phyloP scores from a whole-genome alignment of 306 rosid species.

The Rosa multiflora region DNA sequence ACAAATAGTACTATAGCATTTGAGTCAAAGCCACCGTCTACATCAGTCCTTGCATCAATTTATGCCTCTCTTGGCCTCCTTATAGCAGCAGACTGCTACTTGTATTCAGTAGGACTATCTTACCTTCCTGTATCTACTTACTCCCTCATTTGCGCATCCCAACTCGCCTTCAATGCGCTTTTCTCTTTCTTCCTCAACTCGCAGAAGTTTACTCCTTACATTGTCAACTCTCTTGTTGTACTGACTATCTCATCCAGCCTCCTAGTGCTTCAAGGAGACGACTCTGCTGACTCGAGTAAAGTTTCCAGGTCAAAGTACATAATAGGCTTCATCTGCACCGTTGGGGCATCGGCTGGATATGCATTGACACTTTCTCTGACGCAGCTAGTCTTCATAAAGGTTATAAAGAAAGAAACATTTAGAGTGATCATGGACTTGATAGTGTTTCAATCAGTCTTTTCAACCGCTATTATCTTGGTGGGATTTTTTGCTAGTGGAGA shows the following conservation, averaged over 20 bases:
- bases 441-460: constrained; percentile 17
- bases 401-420: constrained; percentile 40
- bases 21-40: constrained; percentile 14
- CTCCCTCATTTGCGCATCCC: constrained; percentile 42
- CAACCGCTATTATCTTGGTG: constrained; percentile 26
- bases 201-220: constrained; percentile 47
- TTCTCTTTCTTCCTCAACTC: constrained; percentile 60
- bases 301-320: constrained; percentile 26
- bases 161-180: constrained; percentile 51
- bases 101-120: constrained; percentile 35
- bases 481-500: constrained; percentile 53
- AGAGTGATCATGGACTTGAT: constrained; percentile 33
- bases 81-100: constrained; percentile 15
- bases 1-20: not conserved
- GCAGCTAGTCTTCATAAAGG: constrained; percentile 39
- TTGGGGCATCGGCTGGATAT: constrained; percentile 39
- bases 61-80: constrained; percentile 36
- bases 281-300: constrained; percentile 8
- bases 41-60: constrained; percentile 11
- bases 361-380: constrained; percentile 34
- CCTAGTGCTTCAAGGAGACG: constrained; percentile 29
- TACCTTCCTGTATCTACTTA: constrained; percentile 53
- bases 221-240: constrained; percentile 49
- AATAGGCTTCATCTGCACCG: constrained; percentile 46
- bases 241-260: constrained; percentile 53